Base-by-base conservation (phyloP, 1,139 yeast species). In the Kodamaea suecica region DNA sequence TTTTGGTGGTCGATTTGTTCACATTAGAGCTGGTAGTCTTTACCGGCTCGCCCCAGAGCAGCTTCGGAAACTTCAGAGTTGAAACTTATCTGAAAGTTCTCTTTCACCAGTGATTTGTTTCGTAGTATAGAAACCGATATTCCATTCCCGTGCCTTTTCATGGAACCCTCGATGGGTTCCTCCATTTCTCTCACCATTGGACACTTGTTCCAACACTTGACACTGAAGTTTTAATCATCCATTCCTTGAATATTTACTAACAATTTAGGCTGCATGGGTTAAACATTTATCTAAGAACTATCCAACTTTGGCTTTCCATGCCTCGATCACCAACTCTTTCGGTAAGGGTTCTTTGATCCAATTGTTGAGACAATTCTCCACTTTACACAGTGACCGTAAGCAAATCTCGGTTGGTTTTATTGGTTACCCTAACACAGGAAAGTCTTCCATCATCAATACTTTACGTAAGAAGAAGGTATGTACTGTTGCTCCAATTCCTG, bases 381-480 rank as follows among this genome's bases (percentile, higher is more conserved):
- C 87, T 24, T 70, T 92, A 49, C 98, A 92, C 60, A 73, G 85
- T 37, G 98, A 92, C 58, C 80, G 97, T 63, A 85, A 88, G 58
- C 98, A 92, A 60, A 88, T 92, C 36, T 88, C 97, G 11, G 96
- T 92, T 39, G 98, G 98, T 8, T 85, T 92, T 52, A 88, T 92
- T 54, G 98, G 98, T 10, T 92, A 92, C 57, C 98, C 98, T 48
- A 92, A 92, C 57, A 85, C 97, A 13, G 98, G 98, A 49, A 92
- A 92, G 59, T 90, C 97, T 1, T 85, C 96, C 24, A 88, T 92
- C 49, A 92, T 92, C 55, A 92, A 92, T 62, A 90, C 97, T 1
- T 70, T 92, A 48, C 80, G 97, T 57, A 81, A 82, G 59, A 92
- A 92, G 73, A 92, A 92, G 68, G 98, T 92, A 30, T 94, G 98